Percentiles rank a stretch among this genome's conserved stretches.
Conservation (phyloP, 768 basidiomycete genomes). For the Neoboletus magnificus region DNA sequence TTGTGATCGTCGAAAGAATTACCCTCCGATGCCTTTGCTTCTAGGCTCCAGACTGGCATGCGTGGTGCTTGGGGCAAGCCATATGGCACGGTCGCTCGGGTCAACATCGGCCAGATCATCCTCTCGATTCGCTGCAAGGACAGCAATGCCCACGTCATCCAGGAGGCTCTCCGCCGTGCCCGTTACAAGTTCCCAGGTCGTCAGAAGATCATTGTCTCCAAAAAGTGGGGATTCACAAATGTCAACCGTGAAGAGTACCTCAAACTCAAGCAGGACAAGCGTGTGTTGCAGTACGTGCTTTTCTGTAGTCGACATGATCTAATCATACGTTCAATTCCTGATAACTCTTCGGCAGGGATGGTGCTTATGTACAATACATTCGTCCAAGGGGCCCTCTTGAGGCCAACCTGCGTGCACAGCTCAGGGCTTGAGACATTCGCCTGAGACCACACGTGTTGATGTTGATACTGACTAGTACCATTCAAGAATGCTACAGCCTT, state of each 20-base stretch:
- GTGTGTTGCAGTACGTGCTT: constrained; percentile 74
- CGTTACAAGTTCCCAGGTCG: constrained; percentile 99
- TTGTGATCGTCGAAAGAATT: no score
- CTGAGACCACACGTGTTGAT: constrained; percentile 4
- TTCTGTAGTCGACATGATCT: not conserved
- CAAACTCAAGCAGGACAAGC: constrained; percentile 86
- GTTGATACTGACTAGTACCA: constrained; percentile 14
- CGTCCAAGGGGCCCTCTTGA: constrained; percentile 83
- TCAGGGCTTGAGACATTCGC: constrained; percentile 53
- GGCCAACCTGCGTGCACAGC: constrained; percentile 79
- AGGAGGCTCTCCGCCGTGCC: constrained; percentile 95
- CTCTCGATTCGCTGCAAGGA: constrained; percentile 91
- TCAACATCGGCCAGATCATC: constrained; percentile 97
- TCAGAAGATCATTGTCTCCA: constrained; percentile 94
- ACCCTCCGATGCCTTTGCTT: not conserved
- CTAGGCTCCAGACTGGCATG: constrained; percentile 93
- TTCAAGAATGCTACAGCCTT: constrained; percentile 20
- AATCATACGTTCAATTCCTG: not conserved
- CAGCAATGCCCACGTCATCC: constrained; percentile 77
- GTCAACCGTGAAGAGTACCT: constrained; percentile 87
- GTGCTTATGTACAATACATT: constrained; percentile 94
- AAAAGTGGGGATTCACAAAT: constrained; percentile 99
- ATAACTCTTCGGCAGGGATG: constrained; percentile 49
- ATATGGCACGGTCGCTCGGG: constrained; percentile 92
- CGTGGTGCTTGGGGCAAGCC: constrained; percentile 99